Conservation (phyloP, 352 stramenopile species). For the Blastocystis sp. region DNA sequence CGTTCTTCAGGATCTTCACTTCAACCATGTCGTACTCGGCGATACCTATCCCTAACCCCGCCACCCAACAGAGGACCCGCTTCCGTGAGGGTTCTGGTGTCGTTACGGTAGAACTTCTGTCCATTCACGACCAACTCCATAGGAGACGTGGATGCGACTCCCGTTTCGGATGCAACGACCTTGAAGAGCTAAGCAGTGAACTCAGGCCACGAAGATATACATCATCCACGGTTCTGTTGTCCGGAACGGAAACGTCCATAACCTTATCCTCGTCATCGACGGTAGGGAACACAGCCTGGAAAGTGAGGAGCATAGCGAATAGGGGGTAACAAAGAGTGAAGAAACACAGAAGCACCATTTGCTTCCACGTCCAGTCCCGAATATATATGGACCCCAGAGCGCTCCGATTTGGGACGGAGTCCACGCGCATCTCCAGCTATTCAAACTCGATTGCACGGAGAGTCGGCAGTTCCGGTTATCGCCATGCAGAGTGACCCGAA, state of each 20-base stretch:
- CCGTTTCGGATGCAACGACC: slow-evolving; percentile 43
- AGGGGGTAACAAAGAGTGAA: background rate
- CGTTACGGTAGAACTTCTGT: slow-evolving; percentile 47
- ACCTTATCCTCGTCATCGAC: slow-evolving; percentile 47
- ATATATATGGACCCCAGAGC: too few relatives aligned
- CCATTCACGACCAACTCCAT: slow-evolving; percentile 65
- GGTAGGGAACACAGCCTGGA: slow-evolving; percentile 44
- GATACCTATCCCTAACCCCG: slow-evolving; percentile 23
- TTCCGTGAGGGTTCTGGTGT: slow-evolving; percentile 44
- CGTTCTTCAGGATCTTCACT: slow-evolving; percentile 70
- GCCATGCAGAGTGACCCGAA: background rate
- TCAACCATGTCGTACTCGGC: slow-evolving; percentile 70
- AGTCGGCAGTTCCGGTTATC: background rate
- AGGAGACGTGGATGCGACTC: slow-evolving; percentile 52
- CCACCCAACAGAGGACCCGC: background rate
- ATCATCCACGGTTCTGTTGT: slow-evolving; percentile 39
- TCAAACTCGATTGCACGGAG: too few relatives aligned
- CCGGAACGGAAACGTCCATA: slow-evolving; percentile 30
- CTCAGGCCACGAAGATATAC: background rate
- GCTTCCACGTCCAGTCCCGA: too few relatives aligned
- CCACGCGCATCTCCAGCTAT: too few relatives aligned
- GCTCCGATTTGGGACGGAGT: too few relatives aligned
- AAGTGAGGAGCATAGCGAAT: slow-evolving; percentile 50
- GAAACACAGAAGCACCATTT: too few relatives aligned
- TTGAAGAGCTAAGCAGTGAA: slow-evolving; percentile 46